Evolutionary conservation across 106 monocot species (phyloP).

Genomic region (Phalaenopsis aphrodite): DNA sequence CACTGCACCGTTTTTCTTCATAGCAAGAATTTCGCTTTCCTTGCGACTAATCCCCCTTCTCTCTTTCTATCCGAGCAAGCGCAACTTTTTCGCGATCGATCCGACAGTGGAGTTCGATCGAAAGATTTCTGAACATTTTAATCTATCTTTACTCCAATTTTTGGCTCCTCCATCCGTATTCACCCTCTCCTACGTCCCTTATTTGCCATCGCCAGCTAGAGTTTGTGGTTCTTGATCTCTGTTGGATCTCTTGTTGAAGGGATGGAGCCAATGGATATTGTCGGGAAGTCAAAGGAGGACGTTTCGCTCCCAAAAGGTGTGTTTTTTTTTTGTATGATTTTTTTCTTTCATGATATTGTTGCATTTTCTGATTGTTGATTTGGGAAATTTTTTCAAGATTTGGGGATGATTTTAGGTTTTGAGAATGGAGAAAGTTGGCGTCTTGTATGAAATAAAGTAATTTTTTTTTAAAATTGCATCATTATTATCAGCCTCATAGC

Average conservation of each 20-base stretch:
- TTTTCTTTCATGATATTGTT: background rate
- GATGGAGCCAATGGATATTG: conserved; percentile 74
- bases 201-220: background rate
- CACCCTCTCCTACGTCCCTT: background rate
- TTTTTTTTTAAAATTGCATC: too few relatives aligned
- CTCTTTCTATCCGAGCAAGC: background rate
- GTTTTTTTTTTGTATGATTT: background rate
- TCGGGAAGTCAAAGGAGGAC: conserved; percentile 75
- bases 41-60: background rate
- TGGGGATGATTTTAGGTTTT: background rate
- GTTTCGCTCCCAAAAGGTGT: conserved; percentile 70
- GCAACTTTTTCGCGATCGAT: background rate
- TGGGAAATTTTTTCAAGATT: background rate
- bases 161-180: background rate
- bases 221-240: background rate
- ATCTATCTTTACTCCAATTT: background rate
- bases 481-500: too few relatives aligned
- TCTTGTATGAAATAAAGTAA: too few relatives aligned
- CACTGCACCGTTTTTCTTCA: background rate
- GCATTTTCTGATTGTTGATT: background rate
- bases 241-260: background rate
- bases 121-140: background rate
- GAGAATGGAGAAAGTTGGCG: background rate
- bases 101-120: background rate
- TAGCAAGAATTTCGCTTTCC: background rate